Evolutionary conservation across 1,284 basidiomycete species (phyloP).

Genomic region (Apiotrichum veenhuisii): DNA sequence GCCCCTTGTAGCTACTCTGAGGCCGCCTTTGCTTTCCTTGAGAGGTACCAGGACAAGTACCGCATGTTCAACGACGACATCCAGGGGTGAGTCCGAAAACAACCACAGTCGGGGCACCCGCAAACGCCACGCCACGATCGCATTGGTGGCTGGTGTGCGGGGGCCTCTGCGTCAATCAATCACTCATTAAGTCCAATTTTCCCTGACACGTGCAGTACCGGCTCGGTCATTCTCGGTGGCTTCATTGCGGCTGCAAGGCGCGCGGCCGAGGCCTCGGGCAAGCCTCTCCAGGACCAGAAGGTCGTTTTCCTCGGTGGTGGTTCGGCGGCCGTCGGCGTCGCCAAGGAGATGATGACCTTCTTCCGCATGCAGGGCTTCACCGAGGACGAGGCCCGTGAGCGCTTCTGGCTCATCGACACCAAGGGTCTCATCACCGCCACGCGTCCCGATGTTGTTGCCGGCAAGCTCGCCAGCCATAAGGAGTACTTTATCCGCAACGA

Average conservation of each 20-base stretch:
- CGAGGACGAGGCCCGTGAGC: constrained; percentile 69
- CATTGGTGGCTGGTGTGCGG: too few relatives aligned
- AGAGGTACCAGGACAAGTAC: constrained; percentile 67
- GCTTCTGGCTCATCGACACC: constrained; percentile 82
- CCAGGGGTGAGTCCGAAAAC: constrained; percentile 52
- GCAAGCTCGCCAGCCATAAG: constrained; percentile 76
- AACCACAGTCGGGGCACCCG: background rate
- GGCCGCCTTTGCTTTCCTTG: constrained; percentile 77
- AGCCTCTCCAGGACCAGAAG: constrained; percentile 67
- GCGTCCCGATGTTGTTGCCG: constrained; percentile 55
- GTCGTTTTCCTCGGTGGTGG: constrained; percentile 72
- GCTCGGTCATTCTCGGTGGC: constrained; percentile 85
- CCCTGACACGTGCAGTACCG: constrained; percentile 62
- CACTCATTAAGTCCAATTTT: background rate
- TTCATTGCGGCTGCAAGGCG: constrained; percentile 84
- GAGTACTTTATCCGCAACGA: constrained; percentile 74
- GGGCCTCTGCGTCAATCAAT: constrained; percentile 3
- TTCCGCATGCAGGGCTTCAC: constrained; percentile 72
- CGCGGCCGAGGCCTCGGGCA: constrained; percentile 66
- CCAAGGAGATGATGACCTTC: constrained; percentile 81
- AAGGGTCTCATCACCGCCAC: constrained; percentile 70
- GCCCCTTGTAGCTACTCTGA: constrained; percentile 58
- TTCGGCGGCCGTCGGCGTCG: constrained; percentile 60
- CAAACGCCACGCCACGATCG: too few relatives aligned
- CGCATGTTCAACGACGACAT: constrained; percentile 89